phyloP scores from a whole-genome alignment of 257 asterid genomes.

The Solanum peruvianum region DNA sequence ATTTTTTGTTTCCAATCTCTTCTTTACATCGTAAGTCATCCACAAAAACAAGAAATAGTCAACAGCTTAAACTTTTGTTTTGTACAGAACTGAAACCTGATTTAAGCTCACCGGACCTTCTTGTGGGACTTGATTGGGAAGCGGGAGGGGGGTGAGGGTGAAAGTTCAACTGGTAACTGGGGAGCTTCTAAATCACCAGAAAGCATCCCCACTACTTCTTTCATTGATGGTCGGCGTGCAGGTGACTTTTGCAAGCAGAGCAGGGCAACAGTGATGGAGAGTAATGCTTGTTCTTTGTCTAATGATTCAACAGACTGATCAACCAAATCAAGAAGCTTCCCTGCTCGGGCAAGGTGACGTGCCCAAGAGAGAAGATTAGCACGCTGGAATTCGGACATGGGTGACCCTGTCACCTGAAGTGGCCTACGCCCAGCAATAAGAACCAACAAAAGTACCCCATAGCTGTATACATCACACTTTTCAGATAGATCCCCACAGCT shows the following conservation, averaged over 20 bases:
- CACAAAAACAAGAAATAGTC: slow-evolving; percentile 12
- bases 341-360: slow-evolving; percentile 82
- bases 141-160: slow-evolving; percentile 65
- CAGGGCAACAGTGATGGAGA: slow-evolving; percentile 76
- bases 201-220: slow-evolving; percentile 71
- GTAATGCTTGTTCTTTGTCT: slow-evolving; percentile 57
- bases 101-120: slow-evolving; percentile 53
- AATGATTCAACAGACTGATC: slow-evolving; percentile 43
- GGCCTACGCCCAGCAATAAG: slow-evolving; percentile 88
- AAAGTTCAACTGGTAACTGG: slow-evolving; percentile 74
- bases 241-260: slow-evolving; percentile 90
- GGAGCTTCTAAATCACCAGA: slow-evolving; percentile 61
- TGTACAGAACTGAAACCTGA: background rate
- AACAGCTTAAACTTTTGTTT: slow-evolving; percentile 6
- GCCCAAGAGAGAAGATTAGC: slow-evolving; percentile 96
- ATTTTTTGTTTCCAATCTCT: slow-evolving; percentile 7
- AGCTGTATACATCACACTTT: slow-evolving; percentile 88
- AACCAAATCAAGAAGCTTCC: slow-evolving; percentile 84
- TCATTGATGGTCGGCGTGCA: slow-evolving; percentile 76
- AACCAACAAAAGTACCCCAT: slow-evolving; percentile 75
- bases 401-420: slow-evolving; percentile 90
- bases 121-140: slow-evolving; percentile 49
- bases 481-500: slow-evolving; percentile 66
- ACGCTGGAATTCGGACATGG: slow-evolving; percentile 81
- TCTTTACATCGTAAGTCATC: slow-evolving; percentile 18